A percentile compares a stretch with the other conserved stretches of the same genome.
Evolutionary conservation across 768 basidiomycete species (phyloP).

Genomic region (Tylopilus felleus): DNA sequence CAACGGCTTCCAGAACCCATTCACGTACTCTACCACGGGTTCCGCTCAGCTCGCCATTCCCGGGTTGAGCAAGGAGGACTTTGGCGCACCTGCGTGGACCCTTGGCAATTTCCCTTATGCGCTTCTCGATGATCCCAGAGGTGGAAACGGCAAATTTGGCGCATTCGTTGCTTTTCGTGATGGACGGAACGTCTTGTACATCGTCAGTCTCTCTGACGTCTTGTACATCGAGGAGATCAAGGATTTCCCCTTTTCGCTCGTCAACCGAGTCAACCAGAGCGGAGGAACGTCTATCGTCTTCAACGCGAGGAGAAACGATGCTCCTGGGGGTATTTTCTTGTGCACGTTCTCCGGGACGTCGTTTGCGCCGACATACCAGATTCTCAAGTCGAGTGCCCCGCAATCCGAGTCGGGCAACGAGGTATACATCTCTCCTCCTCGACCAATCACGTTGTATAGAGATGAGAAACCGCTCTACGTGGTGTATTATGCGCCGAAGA

Average conservation of each 20-base stretch:
- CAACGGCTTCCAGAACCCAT: conserved; percentile 68
- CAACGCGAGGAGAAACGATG: conserved; percentile 32
- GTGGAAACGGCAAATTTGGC: conserved; percentile 18
- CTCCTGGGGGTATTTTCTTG: conserved; percentile 29
- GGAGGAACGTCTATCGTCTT: conserved; percentile 31
- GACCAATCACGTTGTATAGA: conserved; percentile 42
- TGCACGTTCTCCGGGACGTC: conserved; percentile 25
- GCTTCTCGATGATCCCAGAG: conserved; percentile 34
- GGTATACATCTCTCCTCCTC: conserved; percentile 45
- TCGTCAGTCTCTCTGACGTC: conserved; percentile 25
- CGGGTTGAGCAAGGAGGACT: conserved; percentile 49
- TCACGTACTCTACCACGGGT: conserved; percentile 43
- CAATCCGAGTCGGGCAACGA: conserved; percentile 11
- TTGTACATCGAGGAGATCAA: conserved; percentile 23
- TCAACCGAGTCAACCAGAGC: conserved; percentile 24
- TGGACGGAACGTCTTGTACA: conserved; percentile 36
- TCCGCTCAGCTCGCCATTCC: conserved; percentile 32
- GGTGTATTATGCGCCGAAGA: conserved; percentile 65
- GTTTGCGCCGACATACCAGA: conserved; percentile 20
- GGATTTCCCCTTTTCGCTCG: conserved; percentile 34
- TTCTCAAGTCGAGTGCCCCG: conserved; percentile 26
- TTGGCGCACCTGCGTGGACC: conserved; percentile 54
- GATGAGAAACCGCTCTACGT: conserved; percentile 48
- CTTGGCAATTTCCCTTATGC: conserved; percentile 50
- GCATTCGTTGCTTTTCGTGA: conserved; percentile 33